Percentiles rank a stretch among this genome's conserved stretches.
These are phyloP conservation scores for Cicer cuneatum DNA, from an alignment of 306 rosid genomes.

Conservation along the genomic window DNA sequence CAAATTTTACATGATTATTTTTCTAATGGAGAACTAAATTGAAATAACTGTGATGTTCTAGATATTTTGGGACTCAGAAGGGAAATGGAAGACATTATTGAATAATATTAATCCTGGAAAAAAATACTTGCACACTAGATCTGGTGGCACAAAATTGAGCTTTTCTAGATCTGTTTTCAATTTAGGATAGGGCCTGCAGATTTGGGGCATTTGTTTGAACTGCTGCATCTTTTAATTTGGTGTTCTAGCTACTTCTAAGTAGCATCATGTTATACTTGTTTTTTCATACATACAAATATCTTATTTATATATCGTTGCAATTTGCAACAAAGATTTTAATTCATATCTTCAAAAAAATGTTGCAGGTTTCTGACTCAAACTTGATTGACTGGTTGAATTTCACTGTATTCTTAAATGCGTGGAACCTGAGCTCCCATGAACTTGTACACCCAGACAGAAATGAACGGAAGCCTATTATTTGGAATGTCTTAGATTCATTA, in stretches of 20 bases:
- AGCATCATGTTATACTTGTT: neutral
- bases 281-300: neutral
- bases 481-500: conserved; percentile 70
- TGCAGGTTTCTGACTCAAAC: conserved; percentile 75
- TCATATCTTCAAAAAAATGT: conserved; percentile 32
- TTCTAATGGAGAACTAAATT: conserved; percentile 22
- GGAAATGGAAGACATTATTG: conserved; percentile 8
- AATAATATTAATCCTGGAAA: neutral
- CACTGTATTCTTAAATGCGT: conserved; percentile 79
- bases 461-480: conserved; percentile 51
- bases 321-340: conserved; percentile 33
- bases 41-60: conserved; percentile 11
- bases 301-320: neutral
- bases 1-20: neutral
- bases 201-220: neutral
- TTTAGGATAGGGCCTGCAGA: conserved; percentile 26
- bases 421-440: conserved; percentile 81
- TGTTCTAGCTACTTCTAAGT: conserved; percentile 23
- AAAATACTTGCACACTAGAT: conserved; percentile 23
- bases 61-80: conserved; percentile 6
- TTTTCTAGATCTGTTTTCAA: conserved; percentile 9
- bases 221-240: conserved; percentile 20
- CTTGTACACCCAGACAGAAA: conserved; percentile 53
- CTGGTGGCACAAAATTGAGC: conserved; percentile 25
- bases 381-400: conserved; percentile 92